Conservation (phyloP, 495 filamentous ascomycete species). For the Polyplosphaeria fusca region DNA sequence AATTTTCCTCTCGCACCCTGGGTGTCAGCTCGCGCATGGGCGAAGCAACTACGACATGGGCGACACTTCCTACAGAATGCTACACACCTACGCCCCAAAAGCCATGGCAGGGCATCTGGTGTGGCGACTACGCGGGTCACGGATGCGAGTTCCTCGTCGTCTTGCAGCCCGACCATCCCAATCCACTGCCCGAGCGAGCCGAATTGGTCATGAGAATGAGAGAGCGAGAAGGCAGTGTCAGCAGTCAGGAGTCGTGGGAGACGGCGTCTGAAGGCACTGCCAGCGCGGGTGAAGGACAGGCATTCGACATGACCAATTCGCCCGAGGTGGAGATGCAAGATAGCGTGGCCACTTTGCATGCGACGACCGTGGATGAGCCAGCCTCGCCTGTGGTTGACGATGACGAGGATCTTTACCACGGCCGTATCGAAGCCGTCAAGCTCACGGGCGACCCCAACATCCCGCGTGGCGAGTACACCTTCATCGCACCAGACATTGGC, state of each 20-base stretch:
- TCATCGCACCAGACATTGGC: conserved; percentile 73
- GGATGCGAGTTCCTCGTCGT: conserved; percentile 86
- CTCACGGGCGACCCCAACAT: conserved; percentile 88
- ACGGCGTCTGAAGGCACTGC: conserved; percentile 3
- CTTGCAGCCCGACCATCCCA: conserved; percentile 59
- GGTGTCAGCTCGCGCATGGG: conserved; percentile 43
- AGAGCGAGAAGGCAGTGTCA: conserved; percentile 16
- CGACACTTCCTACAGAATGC: conserved; percentile 64
- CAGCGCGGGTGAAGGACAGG: background rate
- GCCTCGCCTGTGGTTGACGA: conserved; percentile 9
- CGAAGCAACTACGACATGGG: conserved; percentile 70
- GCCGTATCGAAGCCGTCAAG: conserved; percentile 76
- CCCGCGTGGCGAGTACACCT: conserved; percentile 79
- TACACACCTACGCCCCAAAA: conserved; percentile 78
- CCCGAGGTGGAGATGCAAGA: background rate
- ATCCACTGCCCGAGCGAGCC: conserved; percentile 20
- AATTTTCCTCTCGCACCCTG: conserved; percentile 41
- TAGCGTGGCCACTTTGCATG: conserved; percentile 1
- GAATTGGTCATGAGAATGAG: conserved; percentile 8
- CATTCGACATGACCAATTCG: background rate
- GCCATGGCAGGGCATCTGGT: conserved; percentile 86
- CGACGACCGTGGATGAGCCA: background rate
- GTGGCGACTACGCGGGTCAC: conserved; percentile 83
- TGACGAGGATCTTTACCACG: conserved; percentile 47
- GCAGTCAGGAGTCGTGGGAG: conserved; percentile 19